phyloP scores from a whole-genome alignment of 495 filamentous ascomycete genomes.

The Penicillium fimorum region DNA sequence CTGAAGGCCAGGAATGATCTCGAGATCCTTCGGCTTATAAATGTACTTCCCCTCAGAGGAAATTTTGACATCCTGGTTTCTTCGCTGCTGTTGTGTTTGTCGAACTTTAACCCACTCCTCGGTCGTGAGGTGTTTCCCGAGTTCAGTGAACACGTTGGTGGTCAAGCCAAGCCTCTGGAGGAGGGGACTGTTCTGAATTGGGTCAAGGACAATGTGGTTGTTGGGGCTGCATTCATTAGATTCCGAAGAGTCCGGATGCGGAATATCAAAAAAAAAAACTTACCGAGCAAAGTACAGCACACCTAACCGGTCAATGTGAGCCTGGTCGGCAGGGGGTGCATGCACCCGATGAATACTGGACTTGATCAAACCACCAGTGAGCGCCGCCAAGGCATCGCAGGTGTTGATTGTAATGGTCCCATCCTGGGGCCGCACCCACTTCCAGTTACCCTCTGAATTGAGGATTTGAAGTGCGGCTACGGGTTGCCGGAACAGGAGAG shows the following conservation, averaged over 20 bases:
- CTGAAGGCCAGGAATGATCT: conserved; percentile 48
- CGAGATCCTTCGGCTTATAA: conserved; percentile 42
- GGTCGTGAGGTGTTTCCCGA: conserved; percentile 34
- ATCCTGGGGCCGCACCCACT: conserved; percentile 45
- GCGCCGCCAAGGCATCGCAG: conserved; percentile 47
- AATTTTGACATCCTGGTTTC: conserved; percentile 40
- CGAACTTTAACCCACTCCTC: conserved; percentile 39
- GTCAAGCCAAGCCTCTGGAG: conserved; percentile 42
- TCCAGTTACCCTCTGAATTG: conserved; percentile 36
- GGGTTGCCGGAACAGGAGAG: conserved; percentile 47
- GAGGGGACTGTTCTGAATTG: conserved; percentile 43
- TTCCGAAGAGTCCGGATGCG: not conserved
- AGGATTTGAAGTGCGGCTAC: conserved; percentile 50
- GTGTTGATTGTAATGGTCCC: conserved; percentile 55
- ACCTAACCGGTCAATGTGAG: conserved; percentile 50
- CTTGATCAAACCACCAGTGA: conserved; percentile 51
- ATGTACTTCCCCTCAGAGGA: conserved; percentile 36
- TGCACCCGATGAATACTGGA: conserved; percentile 53
- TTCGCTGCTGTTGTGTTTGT: conserved; percentile 45
- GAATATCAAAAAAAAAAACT: not conserved
- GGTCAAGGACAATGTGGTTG: conserved; percentile 41
- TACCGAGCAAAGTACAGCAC: conserved; percentile 47
- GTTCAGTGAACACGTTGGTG: conserved; percentile 31
- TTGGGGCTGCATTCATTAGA: conserved; percentile 27
- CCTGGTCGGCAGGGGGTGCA: conserved; percentile 50